phyloP scores from a whole-genome alignment of 441 rosid species.

The Gossypium schwendimanii region DNA sequence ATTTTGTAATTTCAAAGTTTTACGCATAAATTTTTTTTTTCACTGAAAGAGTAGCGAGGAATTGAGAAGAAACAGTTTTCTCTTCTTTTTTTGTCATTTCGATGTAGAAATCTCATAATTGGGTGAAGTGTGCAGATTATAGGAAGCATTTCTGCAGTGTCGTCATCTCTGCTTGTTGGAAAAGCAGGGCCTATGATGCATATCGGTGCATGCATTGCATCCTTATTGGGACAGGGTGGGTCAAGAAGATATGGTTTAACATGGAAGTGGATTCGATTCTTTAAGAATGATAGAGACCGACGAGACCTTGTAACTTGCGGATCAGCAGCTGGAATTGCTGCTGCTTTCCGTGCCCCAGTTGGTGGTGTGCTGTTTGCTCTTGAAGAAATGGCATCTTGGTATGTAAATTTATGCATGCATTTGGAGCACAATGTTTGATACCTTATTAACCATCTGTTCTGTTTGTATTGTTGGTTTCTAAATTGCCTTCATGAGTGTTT shows the following conservation, averaged over 20 bases:
- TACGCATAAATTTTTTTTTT: not conserved
- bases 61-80: not conserved
- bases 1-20: not conserved
- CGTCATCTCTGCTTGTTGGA: conserved; percentile 72
- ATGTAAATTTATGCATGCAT: conserved; percentile 13
- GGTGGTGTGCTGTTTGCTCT: conserved; percentile 82
- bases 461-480: not conserved
- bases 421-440: not conserved
- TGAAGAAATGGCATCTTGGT: conserved; percentile 95
- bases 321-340: conserved; percentile 87
- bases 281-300: conserved; percentile 74
- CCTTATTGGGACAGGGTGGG: conserved; percentile 77
- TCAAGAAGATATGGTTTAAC: conserved; percentile 60
- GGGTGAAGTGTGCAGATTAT: conserved; percentile 38
- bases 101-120: not conserved
- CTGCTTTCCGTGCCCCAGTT: conserved; percentile 79
- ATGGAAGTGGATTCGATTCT: conserved; percentile 63
- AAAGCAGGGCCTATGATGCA: conserved; percentile 95
- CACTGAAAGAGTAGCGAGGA: not conserved
- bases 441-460: not conserved
- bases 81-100: not conserved
- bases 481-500: not conserved
- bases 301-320: conserved; percentile 87
- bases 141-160: conserved; percentile 79
- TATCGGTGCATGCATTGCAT: conserved; percentile 79